Percentiles rank a stretch among this genome's conserved stretches.
These are phyloP conservation scores for Mercurialis annua DNA, from an alignment of 345 rosid species.

Conservation along the genomic window DNA sequence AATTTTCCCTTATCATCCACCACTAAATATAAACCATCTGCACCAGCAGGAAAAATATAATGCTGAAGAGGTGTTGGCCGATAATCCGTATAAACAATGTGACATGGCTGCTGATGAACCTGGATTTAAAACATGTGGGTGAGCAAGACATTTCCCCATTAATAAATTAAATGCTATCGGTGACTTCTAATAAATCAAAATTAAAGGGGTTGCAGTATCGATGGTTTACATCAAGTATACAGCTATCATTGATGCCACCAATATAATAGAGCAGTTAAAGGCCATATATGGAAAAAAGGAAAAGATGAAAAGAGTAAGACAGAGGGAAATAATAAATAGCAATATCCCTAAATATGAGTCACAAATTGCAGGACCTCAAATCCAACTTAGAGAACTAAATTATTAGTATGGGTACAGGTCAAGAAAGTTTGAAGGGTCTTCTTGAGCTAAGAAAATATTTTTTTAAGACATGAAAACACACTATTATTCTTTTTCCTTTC, in stretches of 20 bases:
- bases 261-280: not conserved
- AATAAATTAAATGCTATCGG: not conserved
- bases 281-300: not conserved
- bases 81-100: conserved; percentile 97
- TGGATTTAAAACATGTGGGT: conserved; percentile 30
- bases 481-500: not conserved
- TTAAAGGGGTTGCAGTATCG: not conserved
- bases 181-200: not conserved
- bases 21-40: conserved; percentile 83
- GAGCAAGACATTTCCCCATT: conserved; percentile 17
- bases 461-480: no score
- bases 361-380: not conserved
- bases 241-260: not conserved
- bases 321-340: conserved; percentile 6
- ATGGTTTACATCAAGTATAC: not conserved
- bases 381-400: not conserved
- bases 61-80: conserved; percentile 99
- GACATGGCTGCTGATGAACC: conserved; percentile 97
- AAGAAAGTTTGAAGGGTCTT: not conserved
- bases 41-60: conserved; percentile 91
- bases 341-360: not conserved
- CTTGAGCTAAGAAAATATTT: no score
- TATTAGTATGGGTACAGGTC: not conserved
- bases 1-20: conserved; percentile 94
- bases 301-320: not conserved